Percentiles rank a stretch among this genome's conserved stretches.
phyloP scores from a whole-genome alignment of 768 basidiomycete species.

The Lactifluus hygrophoroides region DNA sequence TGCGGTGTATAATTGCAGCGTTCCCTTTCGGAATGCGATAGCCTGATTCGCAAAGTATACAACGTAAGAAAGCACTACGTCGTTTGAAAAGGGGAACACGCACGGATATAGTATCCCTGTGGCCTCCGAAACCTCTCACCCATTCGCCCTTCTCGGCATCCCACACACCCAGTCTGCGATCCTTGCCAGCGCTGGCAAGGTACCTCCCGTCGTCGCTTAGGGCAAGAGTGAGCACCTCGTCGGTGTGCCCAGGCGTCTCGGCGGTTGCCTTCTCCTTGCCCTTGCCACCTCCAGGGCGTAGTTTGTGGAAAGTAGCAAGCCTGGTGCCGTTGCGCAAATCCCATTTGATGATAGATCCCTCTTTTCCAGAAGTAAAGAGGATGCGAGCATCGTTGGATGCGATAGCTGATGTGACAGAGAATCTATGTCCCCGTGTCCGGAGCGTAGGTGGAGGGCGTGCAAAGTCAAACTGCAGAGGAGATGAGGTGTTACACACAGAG shows the following conservation, averaged over 20 bases:
- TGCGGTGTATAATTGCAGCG: constrained; percentile 64
- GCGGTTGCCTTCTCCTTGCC: constrained; percentile 48
- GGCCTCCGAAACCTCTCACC: constrained; percentile 76
- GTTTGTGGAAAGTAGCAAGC: constrained; percentile 50
- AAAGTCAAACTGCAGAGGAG: constrained; percentile 45
- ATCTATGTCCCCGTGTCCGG: constrained; percentile 63
- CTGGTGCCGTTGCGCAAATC: constrained; percentile 59
- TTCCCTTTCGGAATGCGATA: constrained; percentile 69
- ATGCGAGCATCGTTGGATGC: constrained; percentile 62
- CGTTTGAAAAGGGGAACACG: constrained; percentile 35
- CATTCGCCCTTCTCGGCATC: constrained; percentile 66
- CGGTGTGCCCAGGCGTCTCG: constrained; percentile 67
- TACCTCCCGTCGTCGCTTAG: constrained; percentile 78
- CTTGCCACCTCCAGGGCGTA: constrained; percentile 35
- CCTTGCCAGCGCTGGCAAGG: constrained; percentile 81
- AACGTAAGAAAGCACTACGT: constrained; percentile 28
- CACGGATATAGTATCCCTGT: constrained; percentile 61
- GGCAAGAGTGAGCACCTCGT: constrained; percentile 78
- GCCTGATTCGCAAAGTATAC: constrained; percentile 32
- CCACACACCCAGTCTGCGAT: constrained; percentile 81
- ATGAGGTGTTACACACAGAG: not conserved
- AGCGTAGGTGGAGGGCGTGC: constrained; percentile 40
- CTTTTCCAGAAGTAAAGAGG: constrained; percentile 88
- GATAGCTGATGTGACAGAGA: constrained; percentile 75
- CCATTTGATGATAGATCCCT: constrained; percentile 85